Percentiles rank a stretch among this genome's conserved stretches.
These are phyloP conservation scores for Lentinula raphanica DNA, from an alignment of 768 basidiomycete species.

Conservation along the genomic window DNA sequence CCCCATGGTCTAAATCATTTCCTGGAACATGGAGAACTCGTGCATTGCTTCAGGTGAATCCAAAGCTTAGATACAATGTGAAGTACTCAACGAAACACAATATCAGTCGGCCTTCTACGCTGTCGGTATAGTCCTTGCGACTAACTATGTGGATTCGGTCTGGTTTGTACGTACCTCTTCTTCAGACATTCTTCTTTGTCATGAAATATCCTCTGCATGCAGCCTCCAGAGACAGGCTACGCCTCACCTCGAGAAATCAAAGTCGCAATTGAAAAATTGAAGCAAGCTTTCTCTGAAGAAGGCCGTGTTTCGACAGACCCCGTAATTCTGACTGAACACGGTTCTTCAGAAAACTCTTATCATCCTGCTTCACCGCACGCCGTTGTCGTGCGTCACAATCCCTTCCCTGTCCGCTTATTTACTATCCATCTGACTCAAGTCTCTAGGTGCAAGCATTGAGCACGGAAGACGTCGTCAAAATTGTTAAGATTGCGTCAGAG, in stretches of 20 bases:
- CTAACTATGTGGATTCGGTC: slow-evolving; percentile 22
- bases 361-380: slow-evolving; percentile 55
- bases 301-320: slow-evolving; percentile 46
- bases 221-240: slow-evolving; percentile 24
- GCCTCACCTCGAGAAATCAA: slow-evolving; percentile 42
- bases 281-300: slow-evolving; percentile 33
- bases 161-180: slow-evolving; percentile 19
- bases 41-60: slow-evolving; percentile 24
- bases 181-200: neutral
- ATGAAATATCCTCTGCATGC: neutral
- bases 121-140: slow-evolving; percentile 25
- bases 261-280: slow-evolving; percentile 52
- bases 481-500: slow-evolving; percentile 72
- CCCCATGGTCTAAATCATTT: slow-evolving; percentile 38
- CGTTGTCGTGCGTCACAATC: slow-evolving; percentile 31
- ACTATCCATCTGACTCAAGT: slow-evolving; percentile 9
- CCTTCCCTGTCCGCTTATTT: neutral
- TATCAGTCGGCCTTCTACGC: slow-evolving; percentile 27
- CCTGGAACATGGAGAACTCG: slow-evolving; percentile 26
- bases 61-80: neutral
- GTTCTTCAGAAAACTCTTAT: slow-evolving; percentile 67
- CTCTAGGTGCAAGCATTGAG: slow-evolving; percentile 50
- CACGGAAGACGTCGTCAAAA: slow-evolving; percentile 78
- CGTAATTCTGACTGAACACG: slow-evolving; percentile 47
- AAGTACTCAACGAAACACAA: neutral